Percentiles rank a stretch among this genome's conserved stretches.
Conservation (phyloP, 164 flowering plant species). For the Macadamia integrifolia region DNA sequence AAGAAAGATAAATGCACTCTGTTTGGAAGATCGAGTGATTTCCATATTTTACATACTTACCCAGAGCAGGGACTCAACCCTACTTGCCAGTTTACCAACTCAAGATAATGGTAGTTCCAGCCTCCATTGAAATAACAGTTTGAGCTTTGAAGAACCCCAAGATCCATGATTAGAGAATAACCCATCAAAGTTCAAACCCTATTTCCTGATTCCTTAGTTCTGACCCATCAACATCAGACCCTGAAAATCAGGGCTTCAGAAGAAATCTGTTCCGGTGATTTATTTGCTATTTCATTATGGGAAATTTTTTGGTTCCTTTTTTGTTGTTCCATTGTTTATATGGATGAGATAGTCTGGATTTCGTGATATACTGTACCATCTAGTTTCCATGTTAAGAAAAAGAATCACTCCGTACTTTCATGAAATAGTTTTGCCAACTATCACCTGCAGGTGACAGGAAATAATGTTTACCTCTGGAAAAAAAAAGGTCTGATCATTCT, state of each 20-base stretch:
- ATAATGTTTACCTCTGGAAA: slow-evolving; percentile 17
- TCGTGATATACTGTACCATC: slow-evolving; percentile 14
- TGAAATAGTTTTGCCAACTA: slow-evolving; percentile 27
- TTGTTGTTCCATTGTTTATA: slow-evolving; percentile 4
- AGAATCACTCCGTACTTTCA: slow-evolving; percentile 18
- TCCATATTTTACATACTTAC: neutral
- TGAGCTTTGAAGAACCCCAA: slow-evolving; percentile 21
- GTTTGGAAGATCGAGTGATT: neutral
- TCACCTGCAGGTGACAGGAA: slow-evolving; percentile 20
- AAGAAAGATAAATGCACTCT: slow-evolving; percentile 3
- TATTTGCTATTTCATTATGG: neutral
- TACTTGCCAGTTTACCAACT: too few relatives aligned
- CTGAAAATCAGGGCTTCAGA: slow-evolving; percentile 54
- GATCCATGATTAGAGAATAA: slow-evolving; percentile 42
- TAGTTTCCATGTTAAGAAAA: slow-evolving; percentile 9
- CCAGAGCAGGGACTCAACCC: too few relatives aligned
- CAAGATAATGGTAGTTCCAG: neutral
- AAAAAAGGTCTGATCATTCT: slow-evolving; percentile 7
- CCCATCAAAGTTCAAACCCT: slow-evolving; percentile 18
- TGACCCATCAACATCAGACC: slow-evolving; percentile 57
- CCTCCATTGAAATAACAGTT: neutral
- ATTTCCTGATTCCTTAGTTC: slow-evolving; percentile 8
- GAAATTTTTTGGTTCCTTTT: too few relatives aligned
- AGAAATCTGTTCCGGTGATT: slow-evolving; percentile 19
- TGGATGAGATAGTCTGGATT: slow-evolving; percentile 11